Percentiles rank a stretch among this genome's conserved stretches.
Conservation (phyloP, 2,329 filamentous ascomycete genomes). For the Amesomyces nigricolor region DNA sequence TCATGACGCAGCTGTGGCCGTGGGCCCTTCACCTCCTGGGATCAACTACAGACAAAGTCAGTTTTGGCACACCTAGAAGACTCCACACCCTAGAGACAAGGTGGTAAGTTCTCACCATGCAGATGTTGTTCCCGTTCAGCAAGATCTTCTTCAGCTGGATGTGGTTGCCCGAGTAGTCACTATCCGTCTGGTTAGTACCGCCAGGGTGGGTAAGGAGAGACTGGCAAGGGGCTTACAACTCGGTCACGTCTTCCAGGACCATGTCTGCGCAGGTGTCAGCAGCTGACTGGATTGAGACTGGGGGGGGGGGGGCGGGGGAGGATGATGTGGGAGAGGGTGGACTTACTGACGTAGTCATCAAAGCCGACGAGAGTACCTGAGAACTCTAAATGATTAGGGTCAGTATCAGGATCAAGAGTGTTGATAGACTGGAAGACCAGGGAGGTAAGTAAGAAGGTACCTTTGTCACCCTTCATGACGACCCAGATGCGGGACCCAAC, state of each 20-base stretch:
- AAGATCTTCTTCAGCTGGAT: slow-evolving; percentile 91
- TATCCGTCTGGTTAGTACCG: slow-evolving; percentile 34
- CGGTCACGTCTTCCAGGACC: slow-evolving; percentile 94
- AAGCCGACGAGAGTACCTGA: slow-evolving; percentile 91
- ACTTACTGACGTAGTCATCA: slow-evolving; percentile 99
- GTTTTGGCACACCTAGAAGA: background rate
- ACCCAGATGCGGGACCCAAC: slow-evolving; percentile 98
- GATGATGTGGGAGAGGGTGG: background rate
- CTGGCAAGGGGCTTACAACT: slow-evolving; percentile 61
- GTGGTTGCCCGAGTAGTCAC: slow-evolving; percentile 84
- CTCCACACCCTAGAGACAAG: background rate
- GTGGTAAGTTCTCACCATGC: slow-evolving; percentile 66
- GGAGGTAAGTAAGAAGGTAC: slow-evolving; percentile 41
- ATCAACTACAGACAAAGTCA: slow-evolving; percentile 53
- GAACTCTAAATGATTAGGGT: slow-evolving; percentile 61
- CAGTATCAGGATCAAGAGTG: background rate
- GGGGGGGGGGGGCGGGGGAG: background rate
- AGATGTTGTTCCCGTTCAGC: slow-evolving; percentile 96
- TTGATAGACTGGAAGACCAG: background rate
- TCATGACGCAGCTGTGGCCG: slow-evolving; percentile 29
- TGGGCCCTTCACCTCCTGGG: slow-evolving; percentile 69
- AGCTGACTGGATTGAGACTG: background rate
- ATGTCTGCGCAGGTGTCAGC: slow-evolving; percentile 61
- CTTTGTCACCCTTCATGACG: slow-evolving; percentile 98
- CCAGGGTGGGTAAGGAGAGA: background rate